These are phyloP conservation scores for Primulina tabacum DNA, from an alignment of 257 asterid species.

Conservation along the genomic window DNA sequence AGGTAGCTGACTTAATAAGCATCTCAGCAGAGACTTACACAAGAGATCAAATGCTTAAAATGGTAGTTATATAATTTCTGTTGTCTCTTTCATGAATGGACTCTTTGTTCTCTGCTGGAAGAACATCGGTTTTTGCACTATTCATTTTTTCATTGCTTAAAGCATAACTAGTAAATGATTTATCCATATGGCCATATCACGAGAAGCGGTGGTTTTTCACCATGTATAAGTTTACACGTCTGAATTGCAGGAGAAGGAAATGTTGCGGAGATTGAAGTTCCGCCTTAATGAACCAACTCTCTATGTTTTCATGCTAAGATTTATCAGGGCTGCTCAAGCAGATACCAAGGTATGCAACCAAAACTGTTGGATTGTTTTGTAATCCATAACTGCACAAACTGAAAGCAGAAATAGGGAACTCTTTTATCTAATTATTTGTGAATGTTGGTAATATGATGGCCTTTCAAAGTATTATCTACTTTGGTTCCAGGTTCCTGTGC, in stretches of 20 bases:
- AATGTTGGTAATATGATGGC: neutral
- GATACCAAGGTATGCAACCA: slow-evolving; percentile 43
- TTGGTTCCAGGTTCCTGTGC: neutral
- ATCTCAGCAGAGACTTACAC: slow-evolving; percentile 79
- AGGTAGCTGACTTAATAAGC: slow-evolving; percentile 82
- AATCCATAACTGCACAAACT: neutral
- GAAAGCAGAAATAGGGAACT: neutral
- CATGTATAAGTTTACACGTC: slow-evolving; percentile 14
- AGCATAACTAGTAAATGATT: neutral
- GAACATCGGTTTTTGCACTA: neutral
- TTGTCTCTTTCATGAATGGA: neutral
- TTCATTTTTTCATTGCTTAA: neutral
- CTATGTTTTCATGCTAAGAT: slow-evolving; percentile 92
- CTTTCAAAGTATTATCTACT: neutral
- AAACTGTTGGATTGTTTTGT: neutral
- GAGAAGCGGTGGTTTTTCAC: too few species aligned
- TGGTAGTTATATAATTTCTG: slow-evolving; percentile 49
- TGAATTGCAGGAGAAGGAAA: slow-evolving; percentile 64
- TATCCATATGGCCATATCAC: neutral
- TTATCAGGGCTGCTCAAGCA: slow-evolving; percentile 87
- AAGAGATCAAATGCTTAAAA: slow-evolving; percentile 74
- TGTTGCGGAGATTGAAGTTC: slow-evolving; percentile 67
- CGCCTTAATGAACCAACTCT: slow-evolving; percentile 92
- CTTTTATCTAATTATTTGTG: neutral
- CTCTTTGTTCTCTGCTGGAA: slow-evolving; percentile 6